phyloP scores from a whole-genome alignment of 2,329 filamentous ascomycete species.

The Juglanconis juglandina region DNA sequence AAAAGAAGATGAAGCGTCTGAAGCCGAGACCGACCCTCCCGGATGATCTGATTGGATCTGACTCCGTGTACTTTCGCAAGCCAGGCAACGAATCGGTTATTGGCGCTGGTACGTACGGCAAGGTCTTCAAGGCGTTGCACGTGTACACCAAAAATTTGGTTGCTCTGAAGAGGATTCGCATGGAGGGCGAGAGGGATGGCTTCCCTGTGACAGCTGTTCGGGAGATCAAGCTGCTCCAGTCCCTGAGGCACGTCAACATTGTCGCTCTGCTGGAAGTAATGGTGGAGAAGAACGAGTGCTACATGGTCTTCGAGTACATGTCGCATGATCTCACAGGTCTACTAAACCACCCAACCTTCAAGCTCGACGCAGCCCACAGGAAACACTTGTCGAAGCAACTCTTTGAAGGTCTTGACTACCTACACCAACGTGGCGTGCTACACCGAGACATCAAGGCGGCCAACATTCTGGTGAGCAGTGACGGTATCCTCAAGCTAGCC shows the following conservation, averaged over 20 bases:
- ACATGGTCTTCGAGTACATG: constrained; percentile 99
- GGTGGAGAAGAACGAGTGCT: constrained; percentile 98
- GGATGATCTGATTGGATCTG: constrained; percentile 70
- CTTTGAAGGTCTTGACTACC: constrained; percentile 89
- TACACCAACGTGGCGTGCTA: constrained; percentile 87
- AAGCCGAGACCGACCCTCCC: constrained; percentile 70
- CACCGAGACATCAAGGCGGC: constrained; percentile 98
- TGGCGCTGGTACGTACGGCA: constrained; percentile 91
- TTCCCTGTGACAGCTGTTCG: constrained; percentile 88
- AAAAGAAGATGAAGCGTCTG: constrained; percentile 64
- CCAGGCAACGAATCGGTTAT: constrained; percentile 97
- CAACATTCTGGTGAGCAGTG: constrained; percentile 90
- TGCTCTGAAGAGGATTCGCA: constrained; percentile 84
- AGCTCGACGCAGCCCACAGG: constrained; percentile 78
- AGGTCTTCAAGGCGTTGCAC: constrained; percentile 90
- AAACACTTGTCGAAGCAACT: constrained; percentile 91
- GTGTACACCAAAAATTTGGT: constrained; percentile 85
- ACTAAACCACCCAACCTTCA: constrained; percentile 90
- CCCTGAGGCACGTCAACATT: constrained; percentile 76
- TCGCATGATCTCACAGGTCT: constrained; percentile 94
- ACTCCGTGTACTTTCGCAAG: constrained; percentile 91
- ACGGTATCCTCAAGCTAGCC: constrained; percentile 84
- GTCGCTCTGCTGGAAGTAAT: constrained; percentile 87
- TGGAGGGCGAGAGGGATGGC: constrained; percentile 88
- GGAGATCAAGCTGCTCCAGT: constrained; percentile 89